Conservation (phyloP, 75 land plant species). For the Sequoia sempervirens region DNA sequence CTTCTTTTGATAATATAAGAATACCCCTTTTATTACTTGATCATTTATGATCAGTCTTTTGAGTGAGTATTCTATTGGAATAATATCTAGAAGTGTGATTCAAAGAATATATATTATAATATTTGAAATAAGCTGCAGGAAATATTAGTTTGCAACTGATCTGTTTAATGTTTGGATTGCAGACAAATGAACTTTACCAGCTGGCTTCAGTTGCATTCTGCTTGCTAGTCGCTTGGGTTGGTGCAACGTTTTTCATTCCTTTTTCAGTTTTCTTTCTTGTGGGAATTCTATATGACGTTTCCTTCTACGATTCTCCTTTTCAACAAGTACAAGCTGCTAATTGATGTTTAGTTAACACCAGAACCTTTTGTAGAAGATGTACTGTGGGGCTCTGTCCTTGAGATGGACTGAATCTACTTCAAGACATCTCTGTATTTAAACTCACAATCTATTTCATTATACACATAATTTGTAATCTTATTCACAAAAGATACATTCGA, state of each 20-base stretch:
- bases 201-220: slow-evolving; percentile 46
- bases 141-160: background rate
- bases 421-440: background rate
- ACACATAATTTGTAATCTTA: too few species aligned
- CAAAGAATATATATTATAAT: background rate
- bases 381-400: background rate
- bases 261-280: background rate
- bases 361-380: background rate
- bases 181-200: slow-evolving; percentile 50
- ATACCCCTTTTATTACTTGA: background rate
- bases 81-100: background rate
- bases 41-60: background rate
- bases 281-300: background rate
- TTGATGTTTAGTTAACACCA: too few species aligned
- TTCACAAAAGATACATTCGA: too few species aligned
- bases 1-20: background rate
- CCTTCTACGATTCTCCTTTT: background rate
- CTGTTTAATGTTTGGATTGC: slow-evolving; percentile 9
- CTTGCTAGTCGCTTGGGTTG: slow-evolving; percentile 47
- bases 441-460: too few species aligned
- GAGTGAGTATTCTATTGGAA: background rate
- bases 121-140: background rate
- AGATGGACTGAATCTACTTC: too few species aligned
- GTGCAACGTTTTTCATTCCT: background rate
- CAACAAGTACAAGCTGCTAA: background rate